Conservation (phyloP, 768 basidiomycete genomes). For the Lyophyllum decastes region DNA sequence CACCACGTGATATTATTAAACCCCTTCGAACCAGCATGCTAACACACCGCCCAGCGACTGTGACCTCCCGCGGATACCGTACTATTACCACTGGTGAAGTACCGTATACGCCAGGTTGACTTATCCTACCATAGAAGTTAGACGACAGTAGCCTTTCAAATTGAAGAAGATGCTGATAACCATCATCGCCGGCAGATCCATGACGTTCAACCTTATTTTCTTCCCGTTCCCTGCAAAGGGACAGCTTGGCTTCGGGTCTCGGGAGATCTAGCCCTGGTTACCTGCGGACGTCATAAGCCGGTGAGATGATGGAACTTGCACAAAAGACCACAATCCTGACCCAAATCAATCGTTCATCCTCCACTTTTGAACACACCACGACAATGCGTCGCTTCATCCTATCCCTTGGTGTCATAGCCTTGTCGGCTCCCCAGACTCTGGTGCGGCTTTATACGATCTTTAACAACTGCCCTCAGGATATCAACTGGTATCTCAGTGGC, state of each 20-base stretch:
- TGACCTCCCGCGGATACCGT: too few species aligned
- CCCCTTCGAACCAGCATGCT: too few species aligned
- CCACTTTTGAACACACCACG: neutral
- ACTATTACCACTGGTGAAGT: too few species aligned
- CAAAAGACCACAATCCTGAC: neutral
- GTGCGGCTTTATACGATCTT: constrained; percentile 16
- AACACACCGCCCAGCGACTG: too few species aligned
- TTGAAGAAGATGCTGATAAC: too few species aligned
- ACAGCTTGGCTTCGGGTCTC: neutral
- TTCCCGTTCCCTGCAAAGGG: neutral
- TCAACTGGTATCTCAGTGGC: constrained; percentile 7
- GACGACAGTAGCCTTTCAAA: too few species aligned
- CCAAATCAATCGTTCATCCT: neutral
- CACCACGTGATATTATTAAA: too few species aligned
- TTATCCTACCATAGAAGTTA: too few species aligned
- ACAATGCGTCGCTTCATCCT: neutral
- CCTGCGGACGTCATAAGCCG: neutral
- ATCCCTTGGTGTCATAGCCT: neutral
- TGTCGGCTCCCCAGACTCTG: neutral
- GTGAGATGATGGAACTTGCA: neutral
- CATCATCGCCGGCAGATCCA: neutral
- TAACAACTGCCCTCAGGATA: constrained; percentile 12
- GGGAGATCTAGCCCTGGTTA: neutral
- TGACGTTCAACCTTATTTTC: too few species aligned
- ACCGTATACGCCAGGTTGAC: too few species aligned